Evolutionary conservation across 2,329 filamentous ascomycete genomes (phyloP).

Genomic region (Paecilomyces variotii): DNA sequence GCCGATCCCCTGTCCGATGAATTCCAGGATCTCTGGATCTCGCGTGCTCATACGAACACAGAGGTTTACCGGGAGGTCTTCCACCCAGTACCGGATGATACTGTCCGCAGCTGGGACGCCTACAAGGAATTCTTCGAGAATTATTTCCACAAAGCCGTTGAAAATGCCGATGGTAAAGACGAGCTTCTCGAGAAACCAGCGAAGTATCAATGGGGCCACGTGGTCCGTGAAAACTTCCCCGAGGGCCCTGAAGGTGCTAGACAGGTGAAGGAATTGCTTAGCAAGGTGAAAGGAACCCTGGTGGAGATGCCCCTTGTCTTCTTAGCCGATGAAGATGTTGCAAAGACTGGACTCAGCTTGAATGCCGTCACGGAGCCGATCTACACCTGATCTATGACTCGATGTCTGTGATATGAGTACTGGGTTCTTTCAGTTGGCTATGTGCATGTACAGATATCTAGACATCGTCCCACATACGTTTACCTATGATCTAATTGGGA

Average conservation of each 20-base stretch:
- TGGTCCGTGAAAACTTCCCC: slow-evolving; percentile 68
- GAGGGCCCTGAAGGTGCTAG: slow-evolving; percentile 54
- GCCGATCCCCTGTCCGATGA: slow-evolving; percentile 51
- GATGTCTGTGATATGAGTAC: neutral
- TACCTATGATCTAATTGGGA: no score
- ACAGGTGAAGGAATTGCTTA: slow-evolving; percentile 65
- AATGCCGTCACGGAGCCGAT: slow-evolving; percentile 65
- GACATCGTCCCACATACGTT: no score
- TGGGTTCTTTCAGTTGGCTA: no score
- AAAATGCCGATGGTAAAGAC: slow-evolving; percentile 38
- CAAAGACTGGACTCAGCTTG: slow-evolving; percentile 66
- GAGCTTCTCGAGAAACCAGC: slow-evolving; percentile 31
- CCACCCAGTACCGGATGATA: slow-evolving; percentile 54
- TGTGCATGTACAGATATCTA: no score
- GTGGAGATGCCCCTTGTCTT: slow-evolving; percentile 92
- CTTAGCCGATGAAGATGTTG: slow-evolving; percentile 76
- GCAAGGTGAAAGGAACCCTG: slow-evolving; percentile 58
- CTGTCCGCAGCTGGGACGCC: slow-evolving; percentile 50
- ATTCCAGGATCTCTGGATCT: slow-evolving; percentile 51
- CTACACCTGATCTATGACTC: slow-evolving; percentile 49
- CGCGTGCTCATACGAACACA: slow-evolving; percentile 51
- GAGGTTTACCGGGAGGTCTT: slow-evolving; percentile 55
- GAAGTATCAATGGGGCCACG: slow-evolving; percentile 76
- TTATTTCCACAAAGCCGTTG: slow-evolving; percentile 44
- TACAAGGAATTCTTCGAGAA: slow-evolving; percentile 58